Evolutionary conservation across 768 basidiomycete genomes (phyloP).

Genomic region (Sutorius australiensis): DNA sequence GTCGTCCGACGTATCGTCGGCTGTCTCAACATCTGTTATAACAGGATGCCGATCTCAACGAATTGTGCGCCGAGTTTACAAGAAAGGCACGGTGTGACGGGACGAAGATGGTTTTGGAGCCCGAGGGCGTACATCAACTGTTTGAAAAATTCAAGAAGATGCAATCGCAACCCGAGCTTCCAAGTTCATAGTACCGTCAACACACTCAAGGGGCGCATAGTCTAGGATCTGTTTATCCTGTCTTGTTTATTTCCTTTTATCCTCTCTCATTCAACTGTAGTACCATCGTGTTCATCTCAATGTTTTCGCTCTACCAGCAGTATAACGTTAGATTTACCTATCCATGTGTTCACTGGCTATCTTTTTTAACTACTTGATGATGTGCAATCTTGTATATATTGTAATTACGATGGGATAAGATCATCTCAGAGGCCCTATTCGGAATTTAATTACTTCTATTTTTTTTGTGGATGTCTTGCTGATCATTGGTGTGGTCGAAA

Average conservation of each 20-base stretch:
- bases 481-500: background rate
- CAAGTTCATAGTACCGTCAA: conserved; percentile 11
- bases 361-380: no score
- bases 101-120: conserved; percentile 72
- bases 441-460: background rate
- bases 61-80: conserved; percentile 75
- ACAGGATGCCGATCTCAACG: conserved; percentile 74
- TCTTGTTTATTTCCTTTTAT: conserved; percentile 22
- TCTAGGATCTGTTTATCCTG: background rate
- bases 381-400: background rate
- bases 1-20: background rate
- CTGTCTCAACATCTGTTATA: background rate
- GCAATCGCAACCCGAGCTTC: conserved; percentile 14
- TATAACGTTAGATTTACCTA: background rate
- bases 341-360: background rate
- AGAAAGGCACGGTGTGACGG: conserved; percentile 83
- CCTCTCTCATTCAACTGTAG: conserved; percentile 9
- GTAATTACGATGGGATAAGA: background rate
- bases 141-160: conserved; percentile 39
- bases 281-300: conserved; percentile 9
- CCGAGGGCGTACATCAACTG: conserved; percentile 40
- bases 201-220: no score
- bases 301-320: background rate
- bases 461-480: background rate
- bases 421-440: background rate